phyloP scores from a whole-genome alignment of 2,329 filamentous ascomycete genomes.

The Stagonosporopsis vannaccii region DNA sequence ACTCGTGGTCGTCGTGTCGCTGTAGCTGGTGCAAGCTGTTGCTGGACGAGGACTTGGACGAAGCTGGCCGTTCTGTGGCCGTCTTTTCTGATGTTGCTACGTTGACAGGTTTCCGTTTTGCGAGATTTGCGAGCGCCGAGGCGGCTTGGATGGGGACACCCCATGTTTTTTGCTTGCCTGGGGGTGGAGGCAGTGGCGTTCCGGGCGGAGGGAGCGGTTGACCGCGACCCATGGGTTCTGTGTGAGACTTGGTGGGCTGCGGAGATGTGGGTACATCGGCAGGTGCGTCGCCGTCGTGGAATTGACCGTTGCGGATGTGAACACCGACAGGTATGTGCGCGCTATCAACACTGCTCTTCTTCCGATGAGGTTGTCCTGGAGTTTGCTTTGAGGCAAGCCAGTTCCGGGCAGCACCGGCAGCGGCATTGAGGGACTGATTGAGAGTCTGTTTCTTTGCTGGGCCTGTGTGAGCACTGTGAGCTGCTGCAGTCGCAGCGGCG shows the following conservation, averaged over 20 bases:
- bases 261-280: slow-evolving; percentile 7
- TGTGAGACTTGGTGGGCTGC: slow-evolving; percentile 45
- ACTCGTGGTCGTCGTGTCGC: slow-evolving; percentile 13
- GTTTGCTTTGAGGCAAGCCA: slow-evolving; percentile 62
- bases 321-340: slow-evolving; percentile 20
- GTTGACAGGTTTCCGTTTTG: slow-evolving; percentile 70
- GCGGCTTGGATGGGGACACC: slow-evolving; percentile 59
- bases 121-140: slow-evolving; percentile 51
- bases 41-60: slow-evolving; percentile 15
- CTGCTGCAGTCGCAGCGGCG: slow-evolving; percentile 29
- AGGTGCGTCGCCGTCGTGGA: slow-evolving; percentile 15
- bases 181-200: slow-evolving; percentile 75
- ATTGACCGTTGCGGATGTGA: slow-evolving; percentile 16
- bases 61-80: slow-evolving; percentile 15
- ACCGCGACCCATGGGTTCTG: slow-evolving; percentile 81
- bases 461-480: slow-evolving; percentile 24
- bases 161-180: slow-evolving; percentile 59
- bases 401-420: slow-evolving; percentile 66
- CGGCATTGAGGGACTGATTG: slow-evolving; percentile 52
- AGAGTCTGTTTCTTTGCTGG: slow-evolving; percentile 35
- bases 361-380: slow-evolving; percentile 21
- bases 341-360: slow-evolving; percentile 21
- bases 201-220: slow-evolving; percentile 83
- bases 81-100: slow-evolving; percentile 4
- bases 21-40: slow-evolving; percentile 10